Evolutionary conservation across 768 basidiomycete species (phyloP).

Genomic region (Lactarius akahatsu): DNA sequence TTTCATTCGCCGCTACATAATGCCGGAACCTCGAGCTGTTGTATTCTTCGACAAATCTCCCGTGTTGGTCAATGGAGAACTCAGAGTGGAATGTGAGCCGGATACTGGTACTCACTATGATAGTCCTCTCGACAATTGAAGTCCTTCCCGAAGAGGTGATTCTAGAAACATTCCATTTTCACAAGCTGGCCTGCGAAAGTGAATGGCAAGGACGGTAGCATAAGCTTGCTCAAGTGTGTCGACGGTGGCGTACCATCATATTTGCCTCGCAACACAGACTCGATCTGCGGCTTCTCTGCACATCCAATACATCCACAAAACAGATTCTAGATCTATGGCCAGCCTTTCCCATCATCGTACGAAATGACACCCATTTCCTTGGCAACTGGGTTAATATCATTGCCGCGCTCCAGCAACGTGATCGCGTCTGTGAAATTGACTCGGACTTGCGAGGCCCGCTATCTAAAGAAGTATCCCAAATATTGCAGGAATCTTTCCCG

Average conservation of each 20-base stretch:
- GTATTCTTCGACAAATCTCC: no score
- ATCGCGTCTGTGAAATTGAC: conserved; percentile 2
- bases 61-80: no score
- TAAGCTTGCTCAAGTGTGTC: conserved; percentile 4
- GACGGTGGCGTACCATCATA: conserved; percentile 1
- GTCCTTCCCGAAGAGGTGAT: conserved; percentile 12
- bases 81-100: no score
- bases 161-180: background rate
- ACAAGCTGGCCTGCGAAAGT: background rate
- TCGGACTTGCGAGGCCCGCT: background rate
- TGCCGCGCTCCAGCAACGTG: conserved; percentile 3
- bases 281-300: conserved; percentile 12
- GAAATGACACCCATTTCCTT: background rate
- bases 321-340: conserved; percentile 5
- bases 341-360: background rate
- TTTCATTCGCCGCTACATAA: no score
- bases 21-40: no score
- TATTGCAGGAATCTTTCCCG: conserved; percentile 1
- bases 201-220: background rate
- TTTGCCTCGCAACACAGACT: conserved; percentile 9
- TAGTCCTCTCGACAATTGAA: conserved; percentile 8
- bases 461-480: background rate
- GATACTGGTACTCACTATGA: no score
- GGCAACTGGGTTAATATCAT: background rate
- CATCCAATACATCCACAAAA: background rate